Conservation (phyloP, 1,284 basidiomycete genomes). For the Trichosporon sp. region DNA sequence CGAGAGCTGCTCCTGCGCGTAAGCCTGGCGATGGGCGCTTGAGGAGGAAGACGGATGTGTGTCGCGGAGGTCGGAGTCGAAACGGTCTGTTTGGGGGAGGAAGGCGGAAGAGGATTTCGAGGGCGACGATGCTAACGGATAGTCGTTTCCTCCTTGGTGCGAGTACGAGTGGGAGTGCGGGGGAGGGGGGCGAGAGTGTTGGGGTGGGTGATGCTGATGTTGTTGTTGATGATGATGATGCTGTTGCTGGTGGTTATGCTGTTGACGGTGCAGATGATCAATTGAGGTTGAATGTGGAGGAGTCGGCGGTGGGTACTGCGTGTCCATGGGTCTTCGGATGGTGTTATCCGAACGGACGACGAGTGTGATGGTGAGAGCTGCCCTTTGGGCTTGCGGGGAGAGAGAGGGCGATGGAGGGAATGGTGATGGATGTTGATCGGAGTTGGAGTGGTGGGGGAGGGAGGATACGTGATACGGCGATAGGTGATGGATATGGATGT, state of each 20-base stretch:
- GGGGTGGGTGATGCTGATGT: slow-evolving; percentile 3
- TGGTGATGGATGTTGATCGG: slow-evolving; percentile 19
- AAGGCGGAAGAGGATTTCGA: slow-evolving; percentile 8
- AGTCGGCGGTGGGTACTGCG: slow-evolving; percentile 24
- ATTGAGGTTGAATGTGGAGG: slow-evolving; percentile 21
- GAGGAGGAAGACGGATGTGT: neutral
- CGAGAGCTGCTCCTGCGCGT: slow-evolving; percentile 17
- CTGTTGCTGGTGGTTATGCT: slow-evolving; percentile 5
- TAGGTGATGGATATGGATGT: slow-evolving; percentile 19
- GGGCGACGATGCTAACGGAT: slow-evolving; percentile 16
- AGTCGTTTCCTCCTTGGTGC: neutral
- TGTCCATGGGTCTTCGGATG: slow-evolving; percentile 28
- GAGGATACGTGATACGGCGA: slow-evolving; percentile 8
- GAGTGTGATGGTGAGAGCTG: slow-evolving; percentile 14
- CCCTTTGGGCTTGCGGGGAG: slow-evolving; percentile 15
- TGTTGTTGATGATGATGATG: neutral
- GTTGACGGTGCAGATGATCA: slow-evolving; percentile 19
- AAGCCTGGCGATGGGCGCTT: neutral
- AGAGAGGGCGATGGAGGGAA: slow-evolving; percentile 20
- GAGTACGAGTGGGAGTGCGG: neutral
- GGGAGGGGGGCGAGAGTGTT: neutral
- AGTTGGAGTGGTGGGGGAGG: neutral
- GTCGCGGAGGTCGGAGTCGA: neutral
- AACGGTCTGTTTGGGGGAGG: neutral
- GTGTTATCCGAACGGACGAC: slow-evolving; percentile 25